phyloP scores from a whole-genome alignment of 306 rosid species.

The Inga oerstediana region DNA sequence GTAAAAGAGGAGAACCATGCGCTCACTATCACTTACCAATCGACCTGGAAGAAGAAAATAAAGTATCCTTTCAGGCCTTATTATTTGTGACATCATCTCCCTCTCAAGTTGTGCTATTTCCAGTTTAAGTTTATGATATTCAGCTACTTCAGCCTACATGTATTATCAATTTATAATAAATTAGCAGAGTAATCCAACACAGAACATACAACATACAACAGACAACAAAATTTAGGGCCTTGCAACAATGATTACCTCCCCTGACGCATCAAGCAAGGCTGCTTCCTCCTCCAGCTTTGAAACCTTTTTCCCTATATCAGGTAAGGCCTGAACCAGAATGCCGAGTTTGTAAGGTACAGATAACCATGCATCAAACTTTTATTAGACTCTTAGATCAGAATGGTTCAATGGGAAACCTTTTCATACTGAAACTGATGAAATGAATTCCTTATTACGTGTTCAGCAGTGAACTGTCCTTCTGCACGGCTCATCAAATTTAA shows the following conservation, averaged over 20 bases:
- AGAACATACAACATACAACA: slow-evolving; percentile 13
- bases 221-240: slow-evolving; percentile 22
- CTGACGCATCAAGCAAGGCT: slow-evolving; percentile 81
- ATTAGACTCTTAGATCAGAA: slow-evolving; percentile 21
- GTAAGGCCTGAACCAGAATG: slow-evolving; percentile 68
- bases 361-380: slow-evolving; percentile 26
- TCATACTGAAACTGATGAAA: slow-evolving; percentile 97
- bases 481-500: slow-evolving; percentile 97
- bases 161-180: slow-evolving; percentile 15
- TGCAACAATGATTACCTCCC: slow-evolving; percentile 64
- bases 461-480: slow-evolving; percentile 98
- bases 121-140: slow-evolving; percentile 85
- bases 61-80: slow-evolving; percentile 88
- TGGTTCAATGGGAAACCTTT: slow-evolving; percentile 64
- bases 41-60: slow-evolving; percentile 95
- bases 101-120: slow-evolving; percentile 84
- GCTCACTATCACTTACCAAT: slow-evolving; percentile 61
- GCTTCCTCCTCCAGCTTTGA: slow-evolving; percentile 88
- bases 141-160: slow-evolving; percentile 84
- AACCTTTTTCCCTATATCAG: slow-evolving; percentile 84
- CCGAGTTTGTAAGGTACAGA: slow-evolving; percentile 20
- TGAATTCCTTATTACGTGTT: slow-evolving; percentile 89
- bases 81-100: slow-evolving; percentile 87
- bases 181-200: background rate
- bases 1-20: background rate